Base-by-base conservation (phyloP, 106 monocot genomes). In the Acorus calamus region DNA sequence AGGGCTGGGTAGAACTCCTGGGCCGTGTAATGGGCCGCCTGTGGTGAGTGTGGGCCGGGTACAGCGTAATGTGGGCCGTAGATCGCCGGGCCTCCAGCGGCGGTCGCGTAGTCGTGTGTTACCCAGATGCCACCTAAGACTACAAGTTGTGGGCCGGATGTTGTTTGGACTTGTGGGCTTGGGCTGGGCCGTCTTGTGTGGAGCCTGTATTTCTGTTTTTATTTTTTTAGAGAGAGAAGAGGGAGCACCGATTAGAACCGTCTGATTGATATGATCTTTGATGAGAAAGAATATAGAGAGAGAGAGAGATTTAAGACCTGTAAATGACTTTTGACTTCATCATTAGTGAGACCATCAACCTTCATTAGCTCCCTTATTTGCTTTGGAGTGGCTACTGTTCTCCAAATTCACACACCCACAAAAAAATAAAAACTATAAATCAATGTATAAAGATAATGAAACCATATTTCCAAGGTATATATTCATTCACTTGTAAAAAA, bases 281-380 rank as follows among this genome's bases (percentile, higher is more conserved):
- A 28, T 28, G 28, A 28, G 28, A 28, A 28, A 28, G 28, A 28
- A 28, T 28, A 47, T 65, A 71, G 69, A 77, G 73, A 73, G 10
- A 51, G 51, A 66, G n/a, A 46, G 48, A 53, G 41, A 1, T 28
- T 47, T 55, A 28, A 28, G 28, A 94, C 93, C 86, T 94, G 93
- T 2, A 94, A 75, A 73, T 94, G 93, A 81, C 93, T 94, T 78
- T 94, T 94, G 61, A 94, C 93, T 65, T 94, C 93, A 71, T 93
- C 93, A 77, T 93, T 93, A 42, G 93, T 93, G 59, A 93, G 72
- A 53, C 93, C 93, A 70, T 94, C 93, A 49, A 94, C 89, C 76
- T 89, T 94, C 93, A 94, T 94, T 10, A 94, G 79, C 75, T 94
- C 93, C 44, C 93, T 79, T 44, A 94, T 94, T 55, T 94, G 93